phyloP scores from a whole-genome alignment of 257 asterid species.

The Forsythia suspensa region DNA sequence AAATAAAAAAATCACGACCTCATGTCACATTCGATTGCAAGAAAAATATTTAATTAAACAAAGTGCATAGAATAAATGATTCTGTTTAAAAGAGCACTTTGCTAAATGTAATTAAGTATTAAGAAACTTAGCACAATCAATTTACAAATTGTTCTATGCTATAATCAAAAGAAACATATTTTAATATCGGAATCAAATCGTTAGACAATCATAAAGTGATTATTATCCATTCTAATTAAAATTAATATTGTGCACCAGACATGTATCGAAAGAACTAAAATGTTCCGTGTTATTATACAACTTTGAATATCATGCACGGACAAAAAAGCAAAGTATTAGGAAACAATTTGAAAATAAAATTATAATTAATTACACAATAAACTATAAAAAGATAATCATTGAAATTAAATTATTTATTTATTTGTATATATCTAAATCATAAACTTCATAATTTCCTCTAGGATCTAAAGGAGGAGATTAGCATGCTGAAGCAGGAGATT shows the following conservation, averaged over 20 bases:
- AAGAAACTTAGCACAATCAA: neutral
- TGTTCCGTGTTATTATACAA: no score
- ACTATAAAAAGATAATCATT: neutral
- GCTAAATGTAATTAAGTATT: neutral
- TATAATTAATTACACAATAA: neutral
- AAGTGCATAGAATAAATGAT: neutral
- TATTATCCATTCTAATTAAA: neutral
- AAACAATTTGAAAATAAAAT: neutral
- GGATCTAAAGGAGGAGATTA: slow-evolving; percentile 77
- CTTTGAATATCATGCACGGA: neutral
- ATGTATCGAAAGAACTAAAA: no score
- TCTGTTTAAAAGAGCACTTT: neutral
- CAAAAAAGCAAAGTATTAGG: neutral
- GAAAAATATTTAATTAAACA: neutral
- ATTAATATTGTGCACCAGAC: neutral
- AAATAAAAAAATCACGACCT: neutral
- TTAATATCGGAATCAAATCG: neutral
- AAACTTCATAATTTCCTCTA: slow-evolving; percentile 14
- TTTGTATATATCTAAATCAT: neutral
- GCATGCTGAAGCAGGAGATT: slow-evolving; percentile 78
- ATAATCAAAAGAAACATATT: neutral
- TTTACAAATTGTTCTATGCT: neutral
- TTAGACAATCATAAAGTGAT: neutral
- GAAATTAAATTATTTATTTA: neutral
- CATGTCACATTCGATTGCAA: neutral